Evolutionary conservation across 495 filamentous ascomycete species (phyloP).

Genomic region (Podospora pseudocomata): DNA sequence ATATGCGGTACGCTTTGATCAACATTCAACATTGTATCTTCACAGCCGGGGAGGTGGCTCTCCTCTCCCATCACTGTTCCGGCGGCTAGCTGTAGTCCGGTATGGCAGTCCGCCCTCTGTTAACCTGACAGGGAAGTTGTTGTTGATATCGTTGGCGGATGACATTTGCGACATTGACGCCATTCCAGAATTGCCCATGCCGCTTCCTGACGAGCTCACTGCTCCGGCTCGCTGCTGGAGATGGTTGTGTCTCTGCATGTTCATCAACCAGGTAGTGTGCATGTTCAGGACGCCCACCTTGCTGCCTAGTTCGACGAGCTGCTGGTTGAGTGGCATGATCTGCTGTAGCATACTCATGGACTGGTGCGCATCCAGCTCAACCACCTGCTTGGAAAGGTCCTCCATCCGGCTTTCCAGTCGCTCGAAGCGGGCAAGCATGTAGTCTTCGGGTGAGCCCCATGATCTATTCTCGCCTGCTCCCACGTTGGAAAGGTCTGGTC

Average conservation of each 20-base stretch:
- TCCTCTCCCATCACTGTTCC: conserved; percentile 22
- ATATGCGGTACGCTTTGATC: neutral
- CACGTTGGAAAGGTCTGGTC: conserved; percentile 7
- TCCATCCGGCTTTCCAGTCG: conserved; percentile 46
- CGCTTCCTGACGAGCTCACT: neutral
- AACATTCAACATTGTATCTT: conserved; percentile 5
- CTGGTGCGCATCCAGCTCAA: conserved; percentile 47
- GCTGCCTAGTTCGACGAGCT: conserved; percentile 51
- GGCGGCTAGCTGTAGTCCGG: neutral
- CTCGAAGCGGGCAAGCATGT: conserved; percentile 47
- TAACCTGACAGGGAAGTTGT: neutral
- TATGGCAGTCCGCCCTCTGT: neutral
- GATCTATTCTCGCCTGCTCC: neutral
- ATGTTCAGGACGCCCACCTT: conserved; percentile 50
- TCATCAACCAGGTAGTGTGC: conserved; percentile 56
- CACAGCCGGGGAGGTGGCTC: conserved; percentile 11
- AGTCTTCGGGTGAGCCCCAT: conserved; percentile 27
- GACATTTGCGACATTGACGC: neutral
- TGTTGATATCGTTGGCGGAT: neutral
- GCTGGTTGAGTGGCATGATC: conserved; percentile 47
- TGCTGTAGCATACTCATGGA: conserved; percentile 49
- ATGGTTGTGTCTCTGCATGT: conserved; percentile 28
- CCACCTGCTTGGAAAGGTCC: conserved; percentile 40
- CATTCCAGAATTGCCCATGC: neutral
- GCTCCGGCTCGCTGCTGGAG: conserved; percentile 18